Percentiles rank a stretch among this genome's conserved stretches.
phyloP scores from a whole-genome alignment of 306 rosid genomes.

The Castanea crenata region DNA sequence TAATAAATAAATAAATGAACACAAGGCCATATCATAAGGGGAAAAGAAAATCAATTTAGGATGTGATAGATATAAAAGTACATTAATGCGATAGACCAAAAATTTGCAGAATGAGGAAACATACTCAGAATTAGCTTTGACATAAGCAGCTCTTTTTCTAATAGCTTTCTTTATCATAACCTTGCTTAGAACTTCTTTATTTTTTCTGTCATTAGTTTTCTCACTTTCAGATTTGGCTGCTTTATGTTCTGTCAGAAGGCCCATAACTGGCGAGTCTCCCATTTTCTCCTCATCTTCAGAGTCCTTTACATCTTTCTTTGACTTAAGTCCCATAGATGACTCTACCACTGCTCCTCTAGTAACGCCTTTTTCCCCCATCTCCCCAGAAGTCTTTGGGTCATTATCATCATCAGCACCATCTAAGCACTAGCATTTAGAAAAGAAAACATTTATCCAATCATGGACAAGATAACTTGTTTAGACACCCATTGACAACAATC shows the following conservation, averaged over 20 bases:
- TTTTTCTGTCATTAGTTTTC: slow-evolving; percentile 43
- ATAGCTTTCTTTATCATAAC: slow-evolving; percentile 67
- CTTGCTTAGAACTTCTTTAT: slow-evolving; percentile 56
- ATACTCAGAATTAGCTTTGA: slow-evolving; percentile 87
- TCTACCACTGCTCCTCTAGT: slow-evolving; percentile 42
- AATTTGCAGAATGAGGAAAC: slow-evolving; percentile 29
- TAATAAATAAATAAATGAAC: neutral
- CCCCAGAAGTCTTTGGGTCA: slow-evolving; percentile 49
- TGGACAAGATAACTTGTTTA: slow-evolving; percentile 6
- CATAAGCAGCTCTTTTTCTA: slow-evolving; percentile 59
- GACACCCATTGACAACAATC: neutral
- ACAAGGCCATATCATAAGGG: neutral
- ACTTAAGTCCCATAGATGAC: slow-evolving; percentile 39
- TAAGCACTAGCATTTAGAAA: slow-evolving; percentile 52
- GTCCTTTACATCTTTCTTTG: slow-evolving; percentile 47
- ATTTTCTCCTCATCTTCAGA: slow-evolving; percentile 58
- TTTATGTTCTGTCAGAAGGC: slow-evolving; percentile 57
- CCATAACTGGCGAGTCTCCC: slow-evolving; percentile 80
- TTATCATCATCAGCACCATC: slow-evolving; percentile 57
- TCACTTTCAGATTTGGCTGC: slow-evolving; percentile 34
- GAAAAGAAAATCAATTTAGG: neutral
- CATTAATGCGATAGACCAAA: neutral
- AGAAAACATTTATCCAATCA: slow-evolving; percentile 17
- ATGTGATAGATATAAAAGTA: neutral
- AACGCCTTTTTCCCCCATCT: slow-evolving; percentile 43